Evolutionary conservation across 805 yeast species (phyloP), one percentile per base, ranked within the genome.

Genomic region (Lachancea waltii): DNA sequence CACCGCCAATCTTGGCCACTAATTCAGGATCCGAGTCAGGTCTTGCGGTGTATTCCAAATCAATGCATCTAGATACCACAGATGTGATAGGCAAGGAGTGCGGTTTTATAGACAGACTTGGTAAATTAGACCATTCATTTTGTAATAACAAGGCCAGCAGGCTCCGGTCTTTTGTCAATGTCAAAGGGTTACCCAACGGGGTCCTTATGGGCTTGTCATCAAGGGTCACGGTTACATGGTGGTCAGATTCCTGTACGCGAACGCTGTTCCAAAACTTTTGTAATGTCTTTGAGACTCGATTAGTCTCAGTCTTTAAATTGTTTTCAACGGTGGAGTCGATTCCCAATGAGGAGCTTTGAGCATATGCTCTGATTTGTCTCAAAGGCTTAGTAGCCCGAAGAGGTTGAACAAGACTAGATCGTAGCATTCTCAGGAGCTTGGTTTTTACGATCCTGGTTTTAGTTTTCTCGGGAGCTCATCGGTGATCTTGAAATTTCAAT

Each of bases 71-170:
- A 1, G 97, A 79, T 4, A 83, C 79, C 38, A 92, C 63, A 0
- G 96, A 85, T 0, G 98, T 92, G 43, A 92, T 63, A 0, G 97
- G 97, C 30, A 92, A 69, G 26, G 83, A 66, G 54, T 82, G 85
- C 13, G 87, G 81, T 58, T 81, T 83, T 51, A 89, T 75, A 33
- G 74, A 67, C 44, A 80, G 68, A 41, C 71, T 70, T 3, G 90
- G 74, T 40, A 92, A 64, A 28, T 73, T 72, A 40, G 76, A 70
- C 98, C 98, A 92, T 63, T 92, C 99, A 53, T 85, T 85, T 27
- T 78, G 78, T 25, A 92, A 67, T 50, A 90, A 60, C 45, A 78
- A 69, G 0, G 96, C 96, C 46, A 92, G 65, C 7, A 75, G 63
- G 42, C 65, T 64, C 52, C 81, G 79, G 6, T 63, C 45, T 18